Percentiles rank a stretch among this genome's conserved stretches.
These are phyloP conservation scores for Babesia divergens DNA, from an alignment of 169 alveolate species.

Conservation along the genomic window DNA sequence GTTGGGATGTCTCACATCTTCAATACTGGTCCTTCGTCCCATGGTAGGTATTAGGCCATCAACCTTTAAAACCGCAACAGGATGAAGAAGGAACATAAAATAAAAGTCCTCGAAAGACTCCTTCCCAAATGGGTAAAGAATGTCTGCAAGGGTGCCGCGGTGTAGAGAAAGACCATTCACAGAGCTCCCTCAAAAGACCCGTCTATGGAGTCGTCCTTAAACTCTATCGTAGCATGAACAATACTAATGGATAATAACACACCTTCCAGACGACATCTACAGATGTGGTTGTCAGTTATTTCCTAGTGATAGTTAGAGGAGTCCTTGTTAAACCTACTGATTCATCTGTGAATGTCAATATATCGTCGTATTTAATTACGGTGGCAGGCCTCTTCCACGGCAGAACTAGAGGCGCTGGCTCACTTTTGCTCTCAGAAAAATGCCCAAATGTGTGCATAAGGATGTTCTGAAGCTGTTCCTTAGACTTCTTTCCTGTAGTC, in stretches of 20 bases:
- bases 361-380: conserved; percentile 33
- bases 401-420: conserved; percentile 23
- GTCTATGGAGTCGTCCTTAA: conserved; percentile 2
- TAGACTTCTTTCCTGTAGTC: conserved; percentile 9
- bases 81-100: conserved; percentile 35
- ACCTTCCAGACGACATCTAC: conserved; percentile 48
- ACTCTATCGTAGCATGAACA: background rate
- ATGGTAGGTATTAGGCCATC: conserved; percentile 19
- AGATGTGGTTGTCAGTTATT: conserved; percentile 38
- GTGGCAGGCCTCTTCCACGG: conserved; percentile 52
- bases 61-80: background rate
- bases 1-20: conserved; percentile 47
- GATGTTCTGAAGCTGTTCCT: conserved; percentile 44
- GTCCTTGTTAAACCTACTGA: background rate
- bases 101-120: conserved; percentile 3
- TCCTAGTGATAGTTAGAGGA: background rate
- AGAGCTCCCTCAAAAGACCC: conserved; percentile 17
- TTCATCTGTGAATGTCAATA: conserved; percentile 23
- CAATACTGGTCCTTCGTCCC: conserved; percentile 53
- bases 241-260: background rate
- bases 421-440: background rate
- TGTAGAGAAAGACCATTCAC: background rate
- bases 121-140: conserved; percentile 49
- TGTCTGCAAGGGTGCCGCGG: conserved; percentile 5
- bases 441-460: conserved; percentile 5